phyloP scores from a whole-genome alignment of 2,329 filamentous ascomycete genomes.

The Aspergillus texensis region DNA sequence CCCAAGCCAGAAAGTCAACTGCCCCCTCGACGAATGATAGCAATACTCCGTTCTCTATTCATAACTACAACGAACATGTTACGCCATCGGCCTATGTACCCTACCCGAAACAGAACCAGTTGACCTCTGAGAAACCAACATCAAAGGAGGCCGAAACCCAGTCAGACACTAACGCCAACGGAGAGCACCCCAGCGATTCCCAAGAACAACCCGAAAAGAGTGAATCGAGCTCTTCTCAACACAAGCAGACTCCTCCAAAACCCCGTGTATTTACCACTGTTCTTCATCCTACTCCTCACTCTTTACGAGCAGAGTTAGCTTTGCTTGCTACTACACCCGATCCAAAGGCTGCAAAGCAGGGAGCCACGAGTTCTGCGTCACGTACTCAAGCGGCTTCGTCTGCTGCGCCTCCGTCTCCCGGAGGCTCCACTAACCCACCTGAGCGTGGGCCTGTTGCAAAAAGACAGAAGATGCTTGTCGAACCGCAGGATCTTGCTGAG shows the following conservation, averaged over 20 bases:
- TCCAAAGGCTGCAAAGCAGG: constrained; percentile 53
- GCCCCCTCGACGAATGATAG: constrained; percentile 62
- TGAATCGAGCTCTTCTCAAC: constrained; percentile 47
- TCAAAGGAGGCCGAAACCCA: constrained; percentile 29
- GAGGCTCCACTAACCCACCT: constrained; percentile 66
- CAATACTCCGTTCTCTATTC: constrained; percentile 75
- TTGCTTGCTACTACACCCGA: constrained; percentile 74
- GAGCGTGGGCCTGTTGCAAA: constrained; percentile 60
- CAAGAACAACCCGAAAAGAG: constrained; percentile 63
- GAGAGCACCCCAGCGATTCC: constrained; percentile 44
- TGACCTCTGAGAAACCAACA: constrained; percentile 30
- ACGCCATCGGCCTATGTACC: constrained; percentile 85
- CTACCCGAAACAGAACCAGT: constrained; percentile 59
- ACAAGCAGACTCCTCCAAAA: constrained; percentile 52
- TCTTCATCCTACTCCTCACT: constrained; percentile 79
- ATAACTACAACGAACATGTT: constrained; percentile 87
- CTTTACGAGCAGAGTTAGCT: constrained; percentile 72
- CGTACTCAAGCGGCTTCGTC: constrained; percentile 41
- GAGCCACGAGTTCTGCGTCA: constrained; percentile 43
- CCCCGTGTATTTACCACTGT: constrained; percentile 76
- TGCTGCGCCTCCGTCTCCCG: constrained; percentile 65
- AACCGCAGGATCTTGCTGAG: constrained; percentile 70
- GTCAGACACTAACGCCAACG: constrained; percentile 24
- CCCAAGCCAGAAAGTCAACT: constrained; percentile 60
- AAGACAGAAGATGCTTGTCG: constrained; percentile 76